These are phyloP conservation scores for Pulveroboletus sp. DNA, from an alignment of 768 basidiomycete species.

Conservation along the genomic window DNA sequence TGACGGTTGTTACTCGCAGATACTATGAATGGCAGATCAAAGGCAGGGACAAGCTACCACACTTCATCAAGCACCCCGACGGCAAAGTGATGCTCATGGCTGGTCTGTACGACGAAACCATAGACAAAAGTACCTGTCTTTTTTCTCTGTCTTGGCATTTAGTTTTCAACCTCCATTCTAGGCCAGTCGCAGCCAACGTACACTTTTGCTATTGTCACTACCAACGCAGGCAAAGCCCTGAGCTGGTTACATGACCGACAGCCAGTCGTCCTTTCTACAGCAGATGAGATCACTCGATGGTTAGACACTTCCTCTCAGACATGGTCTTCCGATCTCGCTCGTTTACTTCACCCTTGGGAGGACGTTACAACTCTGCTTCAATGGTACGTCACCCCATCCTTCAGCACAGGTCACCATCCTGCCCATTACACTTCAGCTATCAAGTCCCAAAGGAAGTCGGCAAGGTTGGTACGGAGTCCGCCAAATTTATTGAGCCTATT, in stretches of 20 bases:
- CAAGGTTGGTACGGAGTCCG: constrained; percentile 80
- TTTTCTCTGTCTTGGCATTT: background rate
- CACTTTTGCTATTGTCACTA: constrained; percentile 91
- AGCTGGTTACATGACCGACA: constrained; percentile 90
- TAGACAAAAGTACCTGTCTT: constrained; percentile 49
- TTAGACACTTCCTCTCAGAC: constrained; percentile 60
- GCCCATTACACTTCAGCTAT: constrained; percentile 49
- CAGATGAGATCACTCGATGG: constrained; percentile 65
- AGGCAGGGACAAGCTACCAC: too few species aligned
- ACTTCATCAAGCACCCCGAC: too few species aligned
- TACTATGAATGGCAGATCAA: too few species aligned
- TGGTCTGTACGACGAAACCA: constrained; percentile 13
- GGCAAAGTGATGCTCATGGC: too few species aligned
- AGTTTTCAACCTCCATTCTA: constrained; percentile 19
- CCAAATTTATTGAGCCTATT: constrained; percentile 78
- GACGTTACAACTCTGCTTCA: constrained; percentile 49
- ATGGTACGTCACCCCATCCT: constrained; percentile 46
- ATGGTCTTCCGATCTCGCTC: constrained; percentile 60
- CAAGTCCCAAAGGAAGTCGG: constrained; percentile 88
- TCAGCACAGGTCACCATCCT: background rate
- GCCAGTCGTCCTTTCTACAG: constrained; percentile 69
- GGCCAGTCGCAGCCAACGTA: constrained; percentile 55
- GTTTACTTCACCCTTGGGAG: constrained; percentile 57
- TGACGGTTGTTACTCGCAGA: too few species aligned
- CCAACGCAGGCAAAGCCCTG: constrained; percentile 61